These are phyloP conservation scores for Bryoerythrophyllum caledonicum DNA, from an alignment of 225 moss, liverwort and hornwort genomes.

Conservation along the genomic window DNA sequence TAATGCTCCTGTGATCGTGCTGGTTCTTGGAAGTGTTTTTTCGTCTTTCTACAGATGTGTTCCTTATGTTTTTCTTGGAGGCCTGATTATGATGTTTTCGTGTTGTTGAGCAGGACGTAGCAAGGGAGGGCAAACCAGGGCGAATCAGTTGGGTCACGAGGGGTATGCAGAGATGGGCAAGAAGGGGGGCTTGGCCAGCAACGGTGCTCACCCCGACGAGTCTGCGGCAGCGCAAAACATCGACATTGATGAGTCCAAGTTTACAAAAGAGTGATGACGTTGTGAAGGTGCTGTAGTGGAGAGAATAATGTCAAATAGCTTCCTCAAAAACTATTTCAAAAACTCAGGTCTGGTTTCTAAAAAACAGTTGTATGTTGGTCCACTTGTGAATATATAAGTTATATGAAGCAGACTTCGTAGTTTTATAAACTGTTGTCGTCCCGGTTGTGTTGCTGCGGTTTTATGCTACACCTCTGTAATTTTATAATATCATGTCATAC, in stretches of 20 bases:
- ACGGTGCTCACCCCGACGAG: constrained; percentile 5
- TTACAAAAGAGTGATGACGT: neutral
- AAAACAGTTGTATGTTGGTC: neutral
- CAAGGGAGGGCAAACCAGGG: constrained; percentile 23
- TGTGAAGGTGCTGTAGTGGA: neutral
- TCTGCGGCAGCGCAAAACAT: neutral
- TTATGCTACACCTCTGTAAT: too few relatives aligned
- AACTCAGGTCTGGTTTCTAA: neutral
- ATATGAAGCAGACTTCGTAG: neutral
- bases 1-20: neutral
- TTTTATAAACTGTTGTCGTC: neutral
- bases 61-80: too few relatives aligned
- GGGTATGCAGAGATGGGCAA: constrained; percentile 36
- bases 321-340: neutral
- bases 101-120: constrained; percentile 25
- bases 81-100: too few relatives aligned
- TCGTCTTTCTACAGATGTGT: too few relatives aligned
- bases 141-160: constrained; percentile 28
- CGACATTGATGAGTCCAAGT: constrained; percentile 30
- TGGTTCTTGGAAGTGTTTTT: too few relatives aligned
- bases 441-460: neutral
- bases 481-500: too few relatives aligned
- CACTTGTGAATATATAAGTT: neutral
- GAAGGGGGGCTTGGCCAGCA: constrained; percentile 28
- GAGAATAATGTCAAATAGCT: neutral